Evolutionary conservation across 1,284 basidiomycete genomes (phyloP).

Genomic region (Malassezia obtusa): DNA sequence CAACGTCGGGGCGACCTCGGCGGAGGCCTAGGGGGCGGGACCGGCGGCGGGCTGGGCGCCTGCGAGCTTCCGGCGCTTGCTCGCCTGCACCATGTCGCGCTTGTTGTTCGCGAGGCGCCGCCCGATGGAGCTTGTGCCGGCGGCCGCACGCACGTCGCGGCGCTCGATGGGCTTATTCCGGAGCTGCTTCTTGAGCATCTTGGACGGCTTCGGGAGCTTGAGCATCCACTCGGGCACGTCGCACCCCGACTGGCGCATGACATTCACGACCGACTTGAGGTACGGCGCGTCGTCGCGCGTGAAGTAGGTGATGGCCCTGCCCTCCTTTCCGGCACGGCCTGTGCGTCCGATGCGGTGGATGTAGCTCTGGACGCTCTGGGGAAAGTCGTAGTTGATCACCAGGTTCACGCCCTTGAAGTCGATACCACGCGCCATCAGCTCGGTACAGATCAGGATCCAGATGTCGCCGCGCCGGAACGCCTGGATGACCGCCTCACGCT

Average conservation of each 20-base stretch:
- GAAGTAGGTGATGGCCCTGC: slow-evolving; percentile 89
- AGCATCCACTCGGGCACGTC: slow-evolving; percentile 46
- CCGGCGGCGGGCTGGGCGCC: not conserved
- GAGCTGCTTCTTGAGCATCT: slow-evolving; percentile 74
- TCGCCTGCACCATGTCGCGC: slow-evolving; percentile 36
- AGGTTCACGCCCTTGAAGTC: slow-evolving; percentile 86
- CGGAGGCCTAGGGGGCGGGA: not conserved
- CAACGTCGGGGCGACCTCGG: slow-evolving; percentile 14
- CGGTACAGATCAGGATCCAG: slow-evolving; percentile 46
- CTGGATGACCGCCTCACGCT: slow-evolving; percentile 62
- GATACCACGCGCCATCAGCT: slow-evolving; percentile 71
- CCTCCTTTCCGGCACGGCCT: slow-evolving; percentile 79
- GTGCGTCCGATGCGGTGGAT: slow-evolving; percentile 94
- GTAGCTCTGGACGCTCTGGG: slow-evolving; percentile 67
- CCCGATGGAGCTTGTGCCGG: slow-evolving; percentile 27
- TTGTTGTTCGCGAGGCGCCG: slow-evolving; percentile 25
- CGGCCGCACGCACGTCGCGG: slow-evolving; percentile 31
- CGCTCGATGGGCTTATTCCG: slow-evolving; percentile 66
- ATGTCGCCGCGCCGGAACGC: slow-evolving; percentile 64
- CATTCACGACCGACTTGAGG: slow-evolving; percentile 90
- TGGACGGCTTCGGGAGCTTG: slow-evolving; percentile 65
- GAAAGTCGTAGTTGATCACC: slow-evolving; percentile 71
- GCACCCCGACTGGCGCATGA: slow-evolving; percentile 72
- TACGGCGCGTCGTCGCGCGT: slow-evolving; percentile 84
- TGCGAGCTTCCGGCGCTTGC: slow-evolving; percentile 26